Percentiles rank a stretch among this genome's conserved stretches.
Conservation (phyloP, 352 stramenopile species). For the Phytophthora foliorum region DNA sequence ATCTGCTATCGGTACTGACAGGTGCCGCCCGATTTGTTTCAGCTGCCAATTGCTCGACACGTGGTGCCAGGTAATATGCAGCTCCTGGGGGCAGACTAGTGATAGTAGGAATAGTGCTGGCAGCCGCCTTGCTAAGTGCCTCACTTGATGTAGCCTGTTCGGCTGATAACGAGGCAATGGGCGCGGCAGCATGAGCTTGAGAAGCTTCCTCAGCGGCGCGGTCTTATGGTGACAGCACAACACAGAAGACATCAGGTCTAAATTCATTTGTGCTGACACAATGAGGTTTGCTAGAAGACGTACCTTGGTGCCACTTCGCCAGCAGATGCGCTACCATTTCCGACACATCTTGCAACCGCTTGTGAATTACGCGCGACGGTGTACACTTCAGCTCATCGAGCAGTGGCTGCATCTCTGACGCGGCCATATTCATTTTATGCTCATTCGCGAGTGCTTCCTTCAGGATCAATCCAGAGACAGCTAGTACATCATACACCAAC, state of each 20-base stretch:
- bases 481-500: not conserved
- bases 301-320: conserved; percentile 78
- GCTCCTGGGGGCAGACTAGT: conserved; percentile 37
- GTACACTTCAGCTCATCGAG: conserved; percentile 67
- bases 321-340: conserved; percentile 78
- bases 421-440: conserved; percentile 69
- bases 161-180: conserved; percentile 27
- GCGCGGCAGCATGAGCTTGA: conserved; percentile 25
- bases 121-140: conserved; percentile 16
- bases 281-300: not conserved
- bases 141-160: conserved; percentile 36
- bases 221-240: conserved; percentile 22
- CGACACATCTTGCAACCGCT: conserved; percentile 79
- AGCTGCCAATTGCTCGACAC: conserved; percentile 27
- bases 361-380: conserved; percentile 72
- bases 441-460: conserved; percentile 66
- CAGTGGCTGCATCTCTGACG: conserved; percentile 69
- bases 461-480: conserved; percentile 26
- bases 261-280: conserved; percentile 4
- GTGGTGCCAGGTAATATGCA: conserved; percentile 44
- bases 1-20: conserved; percentile 30
- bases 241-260: not conserved
- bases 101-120: conserved; percentile 33
- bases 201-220: conserved; percentile 45
- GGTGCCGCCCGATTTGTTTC: conserved; percentile 25